Evolutionary conservation across 352 stramenopile species (phyloP), one percentile per base, ranked within the genome.

Genomic region (Pythium utonaiense): DNA sequence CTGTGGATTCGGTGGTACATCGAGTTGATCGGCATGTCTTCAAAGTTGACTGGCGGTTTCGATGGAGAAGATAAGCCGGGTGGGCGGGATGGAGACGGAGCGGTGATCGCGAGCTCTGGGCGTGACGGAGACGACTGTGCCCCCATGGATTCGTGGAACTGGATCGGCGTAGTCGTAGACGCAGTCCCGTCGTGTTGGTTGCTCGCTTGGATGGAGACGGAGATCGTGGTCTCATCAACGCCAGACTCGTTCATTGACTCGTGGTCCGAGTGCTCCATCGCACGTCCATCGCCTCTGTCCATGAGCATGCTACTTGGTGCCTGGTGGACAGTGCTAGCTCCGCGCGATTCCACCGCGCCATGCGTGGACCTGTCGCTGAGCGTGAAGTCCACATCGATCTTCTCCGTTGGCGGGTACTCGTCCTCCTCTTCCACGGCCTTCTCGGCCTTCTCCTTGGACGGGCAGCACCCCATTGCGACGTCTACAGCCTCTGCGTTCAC

Each of bases 1-100:
- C 71, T 57, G 55, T 86, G 81, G 31, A 89, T 69, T 42, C 81
- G 81, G 62, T 91, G 81, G 57, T 91, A 91, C 54, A 84, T 91
- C 28, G 77, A 87, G 51, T 78, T 76, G 54, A 91, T 91, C 12
- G 79, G 81, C 41, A 91, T 75, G 24, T 91, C 79, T 8, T 91
- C 81, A 25, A 60, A 65, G 40, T 66, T 71, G 30, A 67, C 41
- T 0, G 53, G 44, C 19, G 50, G 49, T n/a, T 60, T 58, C 21
- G 53, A 60, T 34, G 64, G 64, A 14, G 64, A 71, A 8, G 56
- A 49, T 0, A 53, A 16, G 22, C 1, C 19, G 14, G 5, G 19
- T 22, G 49, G 14, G 36, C 27, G 34, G 16, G 36, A 27, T 40
- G 36, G 8, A n/a, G 13, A 19, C 9, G 28, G 28, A 5, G 28